phyloP scores from a whole-genome alignment of 257 asterid genomes.

The Solanum medicagineum region DNA sequence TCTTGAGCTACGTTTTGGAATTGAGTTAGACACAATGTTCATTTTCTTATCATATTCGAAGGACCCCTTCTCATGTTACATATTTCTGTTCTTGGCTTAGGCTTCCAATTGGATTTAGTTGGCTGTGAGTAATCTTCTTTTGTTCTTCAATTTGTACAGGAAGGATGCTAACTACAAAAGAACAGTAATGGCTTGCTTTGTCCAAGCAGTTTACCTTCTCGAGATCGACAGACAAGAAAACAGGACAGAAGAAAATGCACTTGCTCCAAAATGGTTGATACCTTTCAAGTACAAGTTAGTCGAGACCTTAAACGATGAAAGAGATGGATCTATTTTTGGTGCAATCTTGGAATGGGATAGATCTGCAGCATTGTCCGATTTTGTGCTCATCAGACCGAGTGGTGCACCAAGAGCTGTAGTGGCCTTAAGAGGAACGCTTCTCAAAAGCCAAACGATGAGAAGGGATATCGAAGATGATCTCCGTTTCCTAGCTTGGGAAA shows the following conservation, averaged over 20 bases:
- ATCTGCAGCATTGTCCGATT: slow-evolving; percentile 52
- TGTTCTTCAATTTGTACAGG: slow-evolving; percentile 22
- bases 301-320: slow-evolving; percentile 45
- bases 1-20: neutral
- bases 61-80: neutral
- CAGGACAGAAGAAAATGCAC: slow-evolving; percentile 34
- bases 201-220: slow-evolving; percentile 63
- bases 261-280: slow-evolving; percentile 80
- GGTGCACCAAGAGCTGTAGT: slow-evolving; percentile 69
- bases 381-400: slow-evolving; percentile 47
- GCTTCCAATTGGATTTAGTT: neutral
- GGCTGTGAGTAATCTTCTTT: neutral
- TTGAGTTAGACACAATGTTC: neutral
- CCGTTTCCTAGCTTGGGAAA: slow-evolving; percentile 67
- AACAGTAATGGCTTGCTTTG: slow-evolving; percentile 68
- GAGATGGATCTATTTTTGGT: slow-evolving; percentile 72
- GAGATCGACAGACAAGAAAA: slow-evolving; percentile 72
- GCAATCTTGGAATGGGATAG: slow-evolving; percentile 81
- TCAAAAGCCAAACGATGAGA: slow-evolving; percentile 56
- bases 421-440: slow-evolving; percentile 61
- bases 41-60: neutral
- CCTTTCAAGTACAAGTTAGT: slow-evolving; percentile 64
- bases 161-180: slow-evolving; percentile 63
- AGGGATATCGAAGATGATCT: slow-evolving; percentile 70
- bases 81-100: neutral